Base-by-base conservation (phyloP, 192 early-diverging fungal genomes). In the Diversispora eburnea region DNA sequence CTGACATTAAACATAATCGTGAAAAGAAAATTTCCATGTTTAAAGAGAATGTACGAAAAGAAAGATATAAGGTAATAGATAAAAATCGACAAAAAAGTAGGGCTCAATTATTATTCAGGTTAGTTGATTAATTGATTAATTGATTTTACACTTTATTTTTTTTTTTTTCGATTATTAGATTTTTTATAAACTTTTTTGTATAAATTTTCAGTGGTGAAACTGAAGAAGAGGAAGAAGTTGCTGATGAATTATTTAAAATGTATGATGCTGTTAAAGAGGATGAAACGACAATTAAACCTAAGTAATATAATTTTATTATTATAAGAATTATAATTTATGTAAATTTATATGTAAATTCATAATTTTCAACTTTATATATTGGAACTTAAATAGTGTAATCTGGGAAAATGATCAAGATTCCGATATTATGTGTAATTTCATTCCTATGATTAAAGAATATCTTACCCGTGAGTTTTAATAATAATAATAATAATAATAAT, bases 371-470 rank as follows among this genome's bases (percentile, higher is more conserved):
- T 20, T 69, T 47, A 39, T 33, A 33, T 33, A 33, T 33, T 33
- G 25, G 25, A 33, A 33, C 25, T 33, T 33, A 33, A 33, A 33
- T 33, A 33, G 25, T 33, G 25, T 33, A 33, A 33, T 20, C 43
- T 71, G 80, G 3, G 75, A 81, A 33, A 75, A 80, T 10, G 80
- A 84, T 43, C 25, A 42, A 51, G 85, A 85, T 41, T 55, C 71
- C 10, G 77, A 77, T 10, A 84, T 85, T 19, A 86, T 87, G 75
- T 87, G 86, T 51, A 86, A 89, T 45, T 83, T 92, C 65, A 77
- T 90, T 33, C 89, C 91, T 7, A 87, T 92, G 85, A 86, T 92
- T 5, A 83, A 84, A 20, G 85, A 88, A 59, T 88, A 88, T 56
- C 69, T 92, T 52, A 79, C 85, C 13, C 77, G 85, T 88, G 80